phyloP scores from a whole-genome alignment of 2,329 filamentous ascomycete species.

The Calonectria pauciramosa region DNA sequence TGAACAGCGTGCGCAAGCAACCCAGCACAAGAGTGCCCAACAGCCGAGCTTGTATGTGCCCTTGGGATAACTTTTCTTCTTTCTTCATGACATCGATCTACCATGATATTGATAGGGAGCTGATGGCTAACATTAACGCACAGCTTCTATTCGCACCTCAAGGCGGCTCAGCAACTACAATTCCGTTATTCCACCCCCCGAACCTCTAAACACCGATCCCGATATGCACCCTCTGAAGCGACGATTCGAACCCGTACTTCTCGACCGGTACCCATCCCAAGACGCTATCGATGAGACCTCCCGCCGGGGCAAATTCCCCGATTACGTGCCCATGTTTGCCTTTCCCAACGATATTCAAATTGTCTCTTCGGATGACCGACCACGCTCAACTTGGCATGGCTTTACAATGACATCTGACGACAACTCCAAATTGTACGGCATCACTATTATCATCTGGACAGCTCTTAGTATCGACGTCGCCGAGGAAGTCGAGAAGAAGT shows the following conservation, averaged over 20 bases:
- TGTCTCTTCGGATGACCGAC: conserved; percentile 93
- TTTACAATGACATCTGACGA: conserved; percentile 98
- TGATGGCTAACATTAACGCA: conserved; percentile 45
- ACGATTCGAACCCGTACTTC: conserved; percentile 93
- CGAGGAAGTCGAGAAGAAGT: conserved; percentile 85
- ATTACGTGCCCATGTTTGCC: conserved; percentile 99
- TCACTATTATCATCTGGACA: conserved; percentile 93
- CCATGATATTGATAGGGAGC: not conserved
- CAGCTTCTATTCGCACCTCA: conserved; percentile 79
- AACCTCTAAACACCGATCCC: conserved; percentile 89
- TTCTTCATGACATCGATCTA: not conserved
- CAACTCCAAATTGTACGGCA: conserved; percentile 91
- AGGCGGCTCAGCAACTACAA: conserved; percentile 97
- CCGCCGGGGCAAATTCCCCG: conserved; percentile 88
- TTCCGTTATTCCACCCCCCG: conserved; percentile 93
- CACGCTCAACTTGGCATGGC: conserved; percentile 97
- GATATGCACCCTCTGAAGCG: conserved; percentile 97
- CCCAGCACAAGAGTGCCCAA: conserved; percentile 77
- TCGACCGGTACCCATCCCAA: conserved; percentile 93
- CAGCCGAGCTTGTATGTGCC: conserved; percentile 58
- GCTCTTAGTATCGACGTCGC: conserved; percentile 86
- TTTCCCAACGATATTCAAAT: conserved; percentile 99
- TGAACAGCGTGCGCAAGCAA: conserved; percentile 94
- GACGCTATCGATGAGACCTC: conserved; percentile 84
- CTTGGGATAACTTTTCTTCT: conserved; percentile 10